Percentiles rank a stretch among this genome's conserved stretches.
phyloP scores from a whole-genome alignment of 176 grass and related monocot species.

The Phyllostachys edulis region DNA sequence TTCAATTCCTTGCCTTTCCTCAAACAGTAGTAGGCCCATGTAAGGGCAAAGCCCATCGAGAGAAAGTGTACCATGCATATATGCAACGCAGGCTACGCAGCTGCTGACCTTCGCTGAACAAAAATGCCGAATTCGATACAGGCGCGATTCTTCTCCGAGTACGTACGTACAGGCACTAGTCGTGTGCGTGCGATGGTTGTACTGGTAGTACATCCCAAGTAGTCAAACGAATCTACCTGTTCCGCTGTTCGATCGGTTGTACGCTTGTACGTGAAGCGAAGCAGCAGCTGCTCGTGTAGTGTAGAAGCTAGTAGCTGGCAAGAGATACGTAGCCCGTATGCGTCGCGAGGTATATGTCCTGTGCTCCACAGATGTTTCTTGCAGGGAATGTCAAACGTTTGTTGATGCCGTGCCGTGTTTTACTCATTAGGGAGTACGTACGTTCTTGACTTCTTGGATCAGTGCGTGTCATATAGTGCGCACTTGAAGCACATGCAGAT shows the following conservation, averaged over 20 bases:
- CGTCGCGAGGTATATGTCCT: not conserved
- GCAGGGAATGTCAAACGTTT: not conserved
- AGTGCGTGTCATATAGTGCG: too few relatives aligned
- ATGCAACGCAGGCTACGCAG: not conserved
- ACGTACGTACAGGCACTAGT: not conserved
- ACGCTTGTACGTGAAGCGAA: not conserved
- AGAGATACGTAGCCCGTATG: not conserved
- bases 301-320: not conserved
- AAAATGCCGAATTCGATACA: not conserved
- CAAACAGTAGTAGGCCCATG: too few relatives aligned
- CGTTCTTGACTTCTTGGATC: not conserved
- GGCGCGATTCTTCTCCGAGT: not conserved
- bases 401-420: not conserved
- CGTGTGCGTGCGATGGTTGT: not conserved
- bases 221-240: conserved; percentile 24
- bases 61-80: not conserved
- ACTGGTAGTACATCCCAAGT: not conserved
- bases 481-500: not conserved
- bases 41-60: too few relatives aligned
- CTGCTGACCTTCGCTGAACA: not conserved
- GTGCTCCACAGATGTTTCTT: not conserved
- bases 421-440: not conserved
- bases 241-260: not conserved
- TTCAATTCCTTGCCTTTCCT: too few relatives aligned
- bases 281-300: not conserved